Evolutionary conservation across 768 basidiomycete genomes (phyloP), one percentile per base, ranked within the genome.

Genomic region (Lactarius evosmus): DNA sequence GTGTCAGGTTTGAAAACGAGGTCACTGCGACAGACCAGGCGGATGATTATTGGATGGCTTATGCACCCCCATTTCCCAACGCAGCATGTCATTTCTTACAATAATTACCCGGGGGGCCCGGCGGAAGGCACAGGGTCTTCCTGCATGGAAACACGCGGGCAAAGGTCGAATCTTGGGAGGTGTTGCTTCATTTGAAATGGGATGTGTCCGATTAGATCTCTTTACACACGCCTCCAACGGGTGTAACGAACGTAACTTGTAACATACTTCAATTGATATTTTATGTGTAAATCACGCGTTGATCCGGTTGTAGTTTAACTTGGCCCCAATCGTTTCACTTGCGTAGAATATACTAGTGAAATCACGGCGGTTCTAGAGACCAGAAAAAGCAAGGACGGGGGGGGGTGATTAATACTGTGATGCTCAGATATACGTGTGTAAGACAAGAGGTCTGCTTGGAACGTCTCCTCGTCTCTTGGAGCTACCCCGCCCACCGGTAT

Each of bases 391-490:
- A 60, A 61, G 17, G 59, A 49, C 36, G 58, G 54, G 52, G 55
- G 38, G 59, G 64, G 61, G 61, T 65, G 63, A 22, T 27, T 51
- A 55, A 61, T 61, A 49, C n/a, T 44, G 55, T 52, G 59, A 56
- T 49, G 40, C 46, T 56, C 61, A 65, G 59, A 56, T 65, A 61
- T 65, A 51, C 32, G 55, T 52, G 49, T 34, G 14, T 30, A 52
- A 22, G 55, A 65, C 52, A 51, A 34, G 22, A 36, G 46, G 27
- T 44, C 59, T 49, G 49, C 55, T 49, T 65, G 88, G 74, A 88
- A 88, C 49, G 89, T 91, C 77, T 93, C 90, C 74, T 94, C 91
- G 58, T 91, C 91, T 27, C 80, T 80, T n/a, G 22, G n/a, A 22
- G 57, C 25, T 0, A 75, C 79, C 34, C 70, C 75, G 52, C 65